These are phyloP conservation scores for Casuarina glauca DNA, from an alignment of 306 rosid species.

Conservation along the genomic window DNA sequence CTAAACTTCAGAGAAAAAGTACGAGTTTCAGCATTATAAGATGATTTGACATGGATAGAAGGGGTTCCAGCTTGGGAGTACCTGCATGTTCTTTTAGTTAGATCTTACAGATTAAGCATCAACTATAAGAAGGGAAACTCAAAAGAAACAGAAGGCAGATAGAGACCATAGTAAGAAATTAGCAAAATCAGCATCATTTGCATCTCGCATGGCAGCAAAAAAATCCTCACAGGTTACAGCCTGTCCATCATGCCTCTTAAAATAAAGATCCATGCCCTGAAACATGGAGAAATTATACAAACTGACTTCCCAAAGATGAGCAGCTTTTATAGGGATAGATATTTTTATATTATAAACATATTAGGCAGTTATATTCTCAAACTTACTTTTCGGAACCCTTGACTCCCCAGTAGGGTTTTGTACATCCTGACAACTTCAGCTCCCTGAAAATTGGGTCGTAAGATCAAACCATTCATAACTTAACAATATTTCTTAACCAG, in stretches of 20 bases:
- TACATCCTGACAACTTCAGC: conserved; percentile 99
- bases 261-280: conserved; percentile 99
- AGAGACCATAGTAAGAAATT: conserved; percentile 78
- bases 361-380: conserved; percentile 25
- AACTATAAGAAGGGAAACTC: conserved; percentile 12
- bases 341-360: conserved; percentile 10
- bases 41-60: conserved; percentile 64
- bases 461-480: conserved; percentile 30
- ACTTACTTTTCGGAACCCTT: conserved; percentile 88
- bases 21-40: conserved; percentile 68
- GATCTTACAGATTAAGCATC: conserved; percentile 6
- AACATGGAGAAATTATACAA: conserved; percentile 22
- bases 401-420: conserved; percentile 90
- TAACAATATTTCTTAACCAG: not conserved
- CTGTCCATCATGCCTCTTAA: conserved; percentile 94
- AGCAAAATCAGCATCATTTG: conserved; percentile 88
- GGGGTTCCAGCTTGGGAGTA: conserved; percentile 99
- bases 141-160: conserved; percentile 21
- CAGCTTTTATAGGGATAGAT: conserved; percentile 13
- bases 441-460: conserved; percentile 61
- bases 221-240: conserved; percentile 99
- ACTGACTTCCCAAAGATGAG: conserved; percentile 18
- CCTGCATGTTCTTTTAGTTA: conserved; percentile 45
- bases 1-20: conserved; percentile 79
- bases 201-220: conserved; percentile 94